These are phyloP conservation scores for Fusarium sacchari DNA, from an alignment of 2,329 filamentous ascomycete genomes.

Conservation along the genomic window DNA sequence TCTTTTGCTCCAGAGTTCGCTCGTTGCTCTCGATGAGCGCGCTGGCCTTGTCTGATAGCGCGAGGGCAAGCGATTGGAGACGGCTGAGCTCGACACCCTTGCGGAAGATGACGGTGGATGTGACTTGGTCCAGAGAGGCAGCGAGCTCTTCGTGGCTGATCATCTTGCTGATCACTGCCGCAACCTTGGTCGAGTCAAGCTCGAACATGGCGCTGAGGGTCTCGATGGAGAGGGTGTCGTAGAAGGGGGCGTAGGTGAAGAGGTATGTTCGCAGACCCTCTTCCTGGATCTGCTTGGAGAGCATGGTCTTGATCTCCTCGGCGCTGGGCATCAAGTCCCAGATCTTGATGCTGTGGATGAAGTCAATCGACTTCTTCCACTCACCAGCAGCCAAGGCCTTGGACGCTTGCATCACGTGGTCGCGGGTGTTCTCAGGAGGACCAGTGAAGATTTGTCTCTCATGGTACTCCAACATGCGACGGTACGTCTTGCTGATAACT, in stretches of 20 bases:
- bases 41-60: conserved; percentile 95
- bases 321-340: conserved; percentile 97
- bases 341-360: conserved; percentile 99
- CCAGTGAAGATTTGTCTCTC: conserved; percentile 99
- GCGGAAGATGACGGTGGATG: conserved; percentile 96
- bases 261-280: conserved; percentile 98
- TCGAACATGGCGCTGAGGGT: conserved; percentile 96
- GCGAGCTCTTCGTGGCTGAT: conserved; percentile 98
- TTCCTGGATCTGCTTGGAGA: conserved; percentile 97
- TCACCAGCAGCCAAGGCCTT: conserved; percentile 96
- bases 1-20: conserved; percentile 95
- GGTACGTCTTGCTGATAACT: conserved; percentile 99
- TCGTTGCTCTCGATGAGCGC: conserved; percentile 97
- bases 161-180: conserved; percentile 98
- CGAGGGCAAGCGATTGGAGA: conserved; percentile 93
- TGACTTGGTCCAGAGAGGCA: conserved; percentile 97
- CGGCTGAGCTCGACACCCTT: conserved; percentile 98
- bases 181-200: conserved; percentile 87
- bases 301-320: conserved; percentile 95
- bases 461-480: conserved; percentile 98
- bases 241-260: conserved; percentile 99
- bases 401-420: conserved; percentile 99
- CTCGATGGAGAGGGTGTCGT: conserved; percentile 90
- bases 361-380: conserved; percentile 95
- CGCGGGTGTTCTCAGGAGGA: conserved; percentile 96